phyloP scores from a whole-genome alignment of 164 flowering plant genomes.

The Santalum album region DNA sequence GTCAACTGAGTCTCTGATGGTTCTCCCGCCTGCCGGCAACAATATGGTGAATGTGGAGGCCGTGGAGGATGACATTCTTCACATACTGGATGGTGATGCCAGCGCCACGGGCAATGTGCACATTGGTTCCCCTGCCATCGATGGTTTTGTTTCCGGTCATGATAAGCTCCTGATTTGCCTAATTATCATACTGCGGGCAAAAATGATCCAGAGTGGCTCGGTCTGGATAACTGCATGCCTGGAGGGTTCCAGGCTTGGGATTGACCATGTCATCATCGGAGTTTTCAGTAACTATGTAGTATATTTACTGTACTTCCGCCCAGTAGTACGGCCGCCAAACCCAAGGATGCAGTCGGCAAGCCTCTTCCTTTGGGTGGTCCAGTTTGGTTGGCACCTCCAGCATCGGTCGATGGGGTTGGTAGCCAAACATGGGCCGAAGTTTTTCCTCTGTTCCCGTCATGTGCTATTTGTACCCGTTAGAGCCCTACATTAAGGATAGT shows the following conservation, averaged over 20 bases:
- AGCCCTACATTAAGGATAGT: background rate
- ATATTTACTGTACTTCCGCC: constrained; percentile 45
- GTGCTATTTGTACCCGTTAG: constrained; percentile 22
- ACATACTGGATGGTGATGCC: constrained; percentile 61
- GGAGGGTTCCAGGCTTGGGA: constrained; percentile 71
- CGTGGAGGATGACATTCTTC: constrained; percentile 63
- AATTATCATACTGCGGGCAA: constrained; percentile 42
- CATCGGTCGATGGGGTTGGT: constrained; percentile 75
- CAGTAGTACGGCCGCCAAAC: constrained; percentile 45
- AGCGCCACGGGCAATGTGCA: constrained; percentile 55
- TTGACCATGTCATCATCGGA: constrained; percentile 42
- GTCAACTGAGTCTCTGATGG: constrained; percentile 7
- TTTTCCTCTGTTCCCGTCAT: constrained; percentile 28
- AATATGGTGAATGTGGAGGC: constrained; percentile 51
- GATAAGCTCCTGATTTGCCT: constrained; percentile 44
- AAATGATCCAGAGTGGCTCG: constrained; percentile 67
- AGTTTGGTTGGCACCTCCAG: constrained; percentile 61
- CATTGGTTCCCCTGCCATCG: constrained; percentile 48
- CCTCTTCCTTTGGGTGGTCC: constrained; percentile 46
- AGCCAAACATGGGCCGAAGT: constrained; percentile 38
- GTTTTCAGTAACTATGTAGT: constrained; percentile 43
- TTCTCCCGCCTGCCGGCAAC: constrained; percentile 13
- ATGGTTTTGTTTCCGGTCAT: constrained; percentile 57
- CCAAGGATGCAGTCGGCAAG: constrained; percentile 56
- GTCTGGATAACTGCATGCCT: constrained; percentile 60